Evolutionary conservation across 2,329 filamentous ascomycete genomes (phyloP).

Genomic region (Periconia sp.): DNA sequence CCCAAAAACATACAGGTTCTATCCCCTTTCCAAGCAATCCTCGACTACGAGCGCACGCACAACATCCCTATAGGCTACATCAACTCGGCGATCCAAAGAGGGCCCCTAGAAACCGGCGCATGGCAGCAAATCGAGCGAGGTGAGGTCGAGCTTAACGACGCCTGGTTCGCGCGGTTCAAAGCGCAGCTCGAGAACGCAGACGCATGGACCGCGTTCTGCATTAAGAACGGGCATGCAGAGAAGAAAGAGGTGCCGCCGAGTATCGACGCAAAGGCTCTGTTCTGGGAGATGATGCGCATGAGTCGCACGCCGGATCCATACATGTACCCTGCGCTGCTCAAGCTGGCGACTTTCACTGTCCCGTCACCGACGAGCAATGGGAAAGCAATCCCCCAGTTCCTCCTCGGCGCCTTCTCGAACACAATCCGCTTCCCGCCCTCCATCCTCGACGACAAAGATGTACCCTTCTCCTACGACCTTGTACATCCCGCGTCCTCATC

Average conservation of each 20-base stretch:
- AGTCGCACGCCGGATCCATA: conserved; percentile 73
- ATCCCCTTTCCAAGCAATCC: conserved; percentile 89
- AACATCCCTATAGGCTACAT: conserved; percentile 86
- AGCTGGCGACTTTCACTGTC: conserved; percentile 49
- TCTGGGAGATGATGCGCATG: conserved; percentile 88
- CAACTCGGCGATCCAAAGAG: conserved; percentile 83
- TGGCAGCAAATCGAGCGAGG: conserved; percentile 91
- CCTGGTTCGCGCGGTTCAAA: conserved; percentile 77
- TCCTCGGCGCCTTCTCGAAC: conserved; percentile 81
- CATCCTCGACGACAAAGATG: conserved; percentile 64
- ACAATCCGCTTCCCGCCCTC: conserved; percentile 81
- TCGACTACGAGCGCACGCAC: conserved; percentile 80
- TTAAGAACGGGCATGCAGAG: conserved; percentile 23
- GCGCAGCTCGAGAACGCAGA: conserved; percentile 67
- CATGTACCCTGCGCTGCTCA: conserved; percentile 81
- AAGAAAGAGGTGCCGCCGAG: conserved; percentile 56
- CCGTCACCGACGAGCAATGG: conserved; percentile 34
- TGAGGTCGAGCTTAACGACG: conserved; percentile 71
- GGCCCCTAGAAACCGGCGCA: conserved; percentile 70
- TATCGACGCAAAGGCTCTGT: conserved; percentile 77
- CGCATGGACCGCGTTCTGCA: conserved; percentile 68
- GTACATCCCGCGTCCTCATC: conserved; percentile 8
- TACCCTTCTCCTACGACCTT: conserved; percentile 41
- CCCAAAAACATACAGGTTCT: conserved; percentile 62
- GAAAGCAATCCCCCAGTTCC: conserved; percentile 45